phyloP scores from a whole-genome alignment of 2,329 filamentous ascomycete genomes.

The Colletotrichum endophyticum region DNA sequence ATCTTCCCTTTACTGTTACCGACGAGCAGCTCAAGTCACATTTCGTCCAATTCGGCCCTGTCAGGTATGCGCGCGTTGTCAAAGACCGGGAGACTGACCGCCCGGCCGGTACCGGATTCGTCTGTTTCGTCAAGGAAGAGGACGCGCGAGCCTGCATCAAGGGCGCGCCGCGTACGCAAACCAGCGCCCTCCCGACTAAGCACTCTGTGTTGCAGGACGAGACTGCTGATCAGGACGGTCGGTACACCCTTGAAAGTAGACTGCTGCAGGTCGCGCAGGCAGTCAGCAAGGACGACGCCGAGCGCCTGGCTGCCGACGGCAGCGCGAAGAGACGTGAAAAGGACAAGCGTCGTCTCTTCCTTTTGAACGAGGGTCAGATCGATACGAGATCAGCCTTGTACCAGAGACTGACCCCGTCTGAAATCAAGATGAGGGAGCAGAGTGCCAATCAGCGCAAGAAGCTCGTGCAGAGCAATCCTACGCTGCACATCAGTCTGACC shows the following conservation, averaged over 20 bases:
- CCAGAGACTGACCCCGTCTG: conserved; percentile 75
- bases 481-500: conserved; percentile 85
- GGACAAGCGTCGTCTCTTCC: conserved; percentile 89
- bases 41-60: conserved; percentile 85
- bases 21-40: conserved; percentile 85
- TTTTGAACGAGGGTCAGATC: conserved; percentile 87
- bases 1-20: conserved; percentile 86
- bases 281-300: conserved; percentile 82
- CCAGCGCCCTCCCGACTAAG: conserved; percentile 54
- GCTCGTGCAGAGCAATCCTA: conserved; percentile 89
- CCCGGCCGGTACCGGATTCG: conserved; percentile 91
- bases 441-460: conserved; percentile 87
- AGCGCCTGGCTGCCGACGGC: conserved; percentile 74
- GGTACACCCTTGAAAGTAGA: conserved; percentile 89
- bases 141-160: conserved; percentile 81
- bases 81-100: conserved; percentile 85
- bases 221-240: conserved; percentile 77
- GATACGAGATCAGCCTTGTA: conserved; percentile 78
- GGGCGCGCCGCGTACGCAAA: conserved; percentile 67
- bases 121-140: conserved; percentile 82
- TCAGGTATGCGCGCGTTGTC: conserved; percentile 91
- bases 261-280: conserved; percentile 85
- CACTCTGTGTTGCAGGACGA: conserved; percentile 91
- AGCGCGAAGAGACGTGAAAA: conserved; percentile 70
- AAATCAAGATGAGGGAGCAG: conserved; percentile 86